Evolutionary conservation across 2,329 filamentous ascomycete species (phyloP).

Genomic region (Teratosphaeria zuluensis): DNA sequence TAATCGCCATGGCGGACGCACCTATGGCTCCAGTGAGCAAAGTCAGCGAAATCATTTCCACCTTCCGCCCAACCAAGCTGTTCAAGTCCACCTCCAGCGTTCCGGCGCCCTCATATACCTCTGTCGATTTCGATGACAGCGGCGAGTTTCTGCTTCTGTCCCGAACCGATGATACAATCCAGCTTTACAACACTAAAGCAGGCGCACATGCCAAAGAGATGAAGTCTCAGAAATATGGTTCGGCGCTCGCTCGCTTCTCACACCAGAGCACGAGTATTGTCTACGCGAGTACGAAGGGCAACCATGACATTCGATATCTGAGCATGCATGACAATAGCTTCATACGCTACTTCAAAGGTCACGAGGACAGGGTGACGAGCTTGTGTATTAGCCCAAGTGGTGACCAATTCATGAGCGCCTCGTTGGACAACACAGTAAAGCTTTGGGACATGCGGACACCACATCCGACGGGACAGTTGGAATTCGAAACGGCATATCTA

Average conservation of each 20-base stretch:
- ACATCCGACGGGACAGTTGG: constrained; percentile 68
- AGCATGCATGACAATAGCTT: constrained; percentile 94
- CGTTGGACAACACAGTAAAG: constrained; percentile 80
- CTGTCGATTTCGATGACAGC: constrained; percentile 91
- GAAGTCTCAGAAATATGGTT: constrained; percentile 93
- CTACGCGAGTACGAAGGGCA: constrained; percentile 91
- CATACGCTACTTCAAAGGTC: constrained; percentile 90
- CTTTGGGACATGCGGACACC: constrained; percentile 82
- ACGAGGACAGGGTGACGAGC: constrained; percentile 73
- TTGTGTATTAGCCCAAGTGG: constrained; percentile 74
- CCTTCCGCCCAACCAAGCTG: constrained; percentile 59
- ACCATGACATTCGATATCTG: constrained; percentile 78
- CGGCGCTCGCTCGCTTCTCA: constrained; percentile 87
- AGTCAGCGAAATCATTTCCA: constrained; percentile 66
- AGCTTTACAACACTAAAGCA: constrained; percentile 88
- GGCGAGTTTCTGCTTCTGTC: constrained; percentile 87
- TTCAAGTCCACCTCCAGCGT: constrained; percentile 35
- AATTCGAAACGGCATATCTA: constrained; percentile 71
- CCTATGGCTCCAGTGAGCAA: constrained; percentile 38
- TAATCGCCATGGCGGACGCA: constrained; percentile 10
- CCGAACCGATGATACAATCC: constrained; percentile 87
- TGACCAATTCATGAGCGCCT: constrained; percentile 88
- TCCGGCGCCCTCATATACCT: constrained; percentile 60
- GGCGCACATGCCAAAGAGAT: constrained; percentile 82
- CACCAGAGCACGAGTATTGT: constrained; percentile 86